Evolutionary conservation across 495 filamentous ascomycete genomes (phyloP).

Genomic region (Hypomontagnella monticulosa): DNA sequence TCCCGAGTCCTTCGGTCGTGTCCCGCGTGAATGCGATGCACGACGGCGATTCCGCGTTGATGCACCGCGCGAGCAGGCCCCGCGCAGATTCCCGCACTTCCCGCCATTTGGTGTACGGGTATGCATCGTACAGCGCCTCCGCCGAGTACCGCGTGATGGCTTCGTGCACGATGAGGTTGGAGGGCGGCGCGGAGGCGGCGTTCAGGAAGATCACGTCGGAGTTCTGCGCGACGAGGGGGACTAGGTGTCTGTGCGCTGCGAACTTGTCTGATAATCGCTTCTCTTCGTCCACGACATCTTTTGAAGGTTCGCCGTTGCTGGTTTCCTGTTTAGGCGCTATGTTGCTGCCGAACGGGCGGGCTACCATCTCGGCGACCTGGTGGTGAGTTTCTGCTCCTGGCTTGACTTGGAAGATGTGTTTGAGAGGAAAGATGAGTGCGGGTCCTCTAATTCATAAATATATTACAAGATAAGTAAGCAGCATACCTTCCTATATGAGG

Average conservation of each 20-base stretch:
- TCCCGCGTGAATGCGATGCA: conserved; percentile 40
- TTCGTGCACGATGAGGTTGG: conserved; percentile 38
- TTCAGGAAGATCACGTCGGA: conserved; percentile 33
- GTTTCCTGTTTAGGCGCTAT: neutral
- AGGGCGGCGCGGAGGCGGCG: conserved; percentile 34
- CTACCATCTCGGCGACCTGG: conserved; percentile 16
- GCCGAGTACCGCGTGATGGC: conserved; percentile 35
- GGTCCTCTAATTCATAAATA: neutral
- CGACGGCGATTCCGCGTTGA: conserved; percentile 26
- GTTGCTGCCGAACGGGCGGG: conserved; percentile 6
- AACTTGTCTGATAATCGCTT: conserved; percentile 28
- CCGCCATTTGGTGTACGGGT: conserved; percentile 22
- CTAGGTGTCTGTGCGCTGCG: conserved; percentile 21
- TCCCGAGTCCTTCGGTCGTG: conserved; percentile 39
- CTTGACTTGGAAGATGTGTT: neutral
- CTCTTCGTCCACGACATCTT: conserved; percentile 4
- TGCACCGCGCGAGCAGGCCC: conserved; percentile 23
- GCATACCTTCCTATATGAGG: conserved; percentile 31
- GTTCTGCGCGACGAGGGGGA: conserved; percentile 20
- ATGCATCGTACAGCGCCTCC: conserved; percentile 14
- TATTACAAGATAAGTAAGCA: neutral
- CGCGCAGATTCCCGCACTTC: conserved; percentile 21
- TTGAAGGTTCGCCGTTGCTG: neutral
- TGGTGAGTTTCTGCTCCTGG: neutral
- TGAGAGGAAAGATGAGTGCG: neutral